Evolutionary conservation across 2,329 filamentous ascomycete species (phyloP), one percentile per base, ranked within the genome.

Genomic region (Claviceps digitariae): DNA sequence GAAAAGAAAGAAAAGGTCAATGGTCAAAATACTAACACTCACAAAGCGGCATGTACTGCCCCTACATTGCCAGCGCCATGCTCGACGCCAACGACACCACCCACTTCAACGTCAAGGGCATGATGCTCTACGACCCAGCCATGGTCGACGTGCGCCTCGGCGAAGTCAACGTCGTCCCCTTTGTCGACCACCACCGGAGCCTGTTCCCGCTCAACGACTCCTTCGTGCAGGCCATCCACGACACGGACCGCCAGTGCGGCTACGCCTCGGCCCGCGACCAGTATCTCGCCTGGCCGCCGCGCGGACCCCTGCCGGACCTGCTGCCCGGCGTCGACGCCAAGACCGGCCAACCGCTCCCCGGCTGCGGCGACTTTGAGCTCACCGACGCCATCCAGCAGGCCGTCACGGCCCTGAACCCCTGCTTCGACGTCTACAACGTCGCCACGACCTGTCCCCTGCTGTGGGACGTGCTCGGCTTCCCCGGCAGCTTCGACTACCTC

Each of bases 401-500:
- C 41, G 74, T 75, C 5, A 61, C 72, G n/a, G 61, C 69, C 2
- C 67, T 82, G 44, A 90, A 90, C 68, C 86, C 86, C 0, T 90
- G 87, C 70, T 90, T 83, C 67, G 78, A 88, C 63, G 69, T 85
- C 29, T 90, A 89, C 69, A 77, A 84, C 48, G 75, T 90, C 15
- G 78, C 79, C 8, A 81, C 78, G 2, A 86, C 82, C 10, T 90
- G 86, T 63, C 86, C 86, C 1, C 60, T 85, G 8, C 72, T 82
- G 8, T 88, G 80, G 78, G 84, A 89, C 58, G 70, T 87, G 0
- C 74, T 90, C 3, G 84, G 83, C 40, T 85, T 85, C 69, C 84
- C 85, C 0, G 82, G 82, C 15, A 77, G 74, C 1, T 63, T 67
- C 21, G 88, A 87, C 64, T 62, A 78, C 0, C 82, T 84, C 0